These are phyloP conservation scores for Pedinophyceae sp. DNA, from an alignment of 139 green algal species.

Conservation along the genomic window DNA sequence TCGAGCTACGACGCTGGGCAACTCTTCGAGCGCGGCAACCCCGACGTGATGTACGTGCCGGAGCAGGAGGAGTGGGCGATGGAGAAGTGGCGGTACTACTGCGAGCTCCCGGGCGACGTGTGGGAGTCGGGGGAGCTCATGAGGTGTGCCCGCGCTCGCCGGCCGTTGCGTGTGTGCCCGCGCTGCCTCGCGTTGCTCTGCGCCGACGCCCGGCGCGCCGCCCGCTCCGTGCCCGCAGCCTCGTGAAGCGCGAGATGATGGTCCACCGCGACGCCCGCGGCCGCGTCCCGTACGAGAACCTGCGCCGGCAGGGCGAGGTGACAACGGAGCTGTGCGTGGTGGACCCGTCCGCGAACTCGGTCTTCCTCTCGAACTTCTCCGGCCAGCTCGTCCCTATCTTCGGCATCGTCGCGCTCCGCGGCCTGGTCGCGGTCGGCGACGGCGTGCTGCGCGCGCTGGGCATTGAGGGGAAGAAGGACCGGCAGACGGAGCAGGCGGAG, in stretches of 20 bases:
- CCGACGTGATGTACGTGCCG: constrained; percentile 20
- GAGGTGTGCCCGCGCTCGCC: no score
- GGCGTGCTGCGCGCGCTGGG: constrained; percentile 15
- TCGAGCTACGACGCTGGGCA: constrained; percentile 5
- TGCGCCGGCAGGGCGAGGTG: constrained; percentile 29
- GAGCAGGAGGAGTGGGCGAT: constrained; percentile 39
- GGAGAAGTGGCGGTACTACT: constrained; percentile 59
- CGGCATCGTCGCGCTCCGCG: constrained; percentile 23
- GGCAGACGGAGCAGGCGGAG: constrained; percentile 19
- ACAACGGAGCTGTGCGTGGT: constrained; percentile 35
- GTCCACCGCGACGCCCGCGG: constrained; percentile 16
- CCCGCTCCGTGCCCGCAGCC: no score
- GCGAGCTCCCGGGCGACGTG: constrained; percentile 49
- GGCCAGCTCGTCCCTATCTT: constrained; percentile 33
- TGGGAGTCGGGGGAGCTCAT: constrained; percentile 48
- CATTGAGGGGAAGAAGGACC: constrained; percentile 28
- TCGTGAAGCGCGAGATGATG: constrained; percentile 27
- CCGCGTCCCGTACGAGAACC: constrained; percentile 17
- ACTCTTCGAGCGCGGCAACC: not conserved
- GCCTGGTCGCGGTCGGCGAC: constrained; percentile 13
- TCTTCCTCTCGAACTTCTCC: constrained; percentile 34
- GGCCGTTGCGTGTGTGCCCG: no score
- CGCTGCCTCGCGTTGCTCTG: no score
- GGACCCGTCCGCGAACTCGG: constrained; percentile 25
- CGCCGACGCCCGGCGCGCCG: no score